Conservation (phyloP, 805 yeast genomes). For the Yarrowia sp. region DNA sequence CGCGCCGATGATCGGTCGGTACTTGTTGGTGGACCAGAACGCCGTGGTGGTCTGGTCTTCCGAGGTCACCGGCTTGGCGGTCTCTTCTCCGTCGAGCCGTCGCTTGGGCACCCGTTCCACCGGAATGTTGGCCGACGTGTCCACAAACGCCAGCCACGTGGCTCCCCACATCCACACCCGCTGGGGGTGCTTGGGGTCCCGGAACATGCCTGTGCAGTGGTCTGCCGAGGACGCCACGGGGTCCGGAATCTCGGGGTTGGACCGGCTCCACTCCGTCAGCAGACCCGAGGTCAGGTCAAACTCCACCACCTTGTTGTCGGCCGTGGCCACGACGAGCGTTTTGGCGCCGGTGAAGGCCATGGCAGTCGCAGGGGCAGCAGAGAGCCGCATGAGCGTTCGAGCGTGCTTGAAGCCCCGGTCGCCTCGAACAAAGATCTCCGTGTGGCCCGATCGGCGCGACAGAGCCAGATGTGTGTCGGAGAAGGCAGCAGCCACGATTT, state of each 20-base stretch:
- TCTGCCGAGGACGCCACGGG: constrained; percentile 65
- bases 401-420: constrained; percentile 46
- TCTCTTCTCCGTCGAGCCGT: constrained; percentile 55
- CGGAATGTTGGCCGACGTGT: constrained; percentile 65
- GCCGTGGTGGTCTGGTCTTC: constrained; percentile 47
- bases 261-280: constrained; percentile 77
- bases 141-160: constrained; percentile 79
- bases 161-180: constrained; percentile 88
- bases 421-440: constrained; percentile 57
- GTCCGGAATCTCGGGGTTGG: constrained; percentile 78
- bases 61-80: constrained; percentile 46
- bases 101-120: constrained; percentile 51
- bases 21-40: constrained; percentile 79
- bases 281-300: constrained; percentile 55
- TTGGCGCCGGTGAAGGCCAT: constrained; percentile 60
- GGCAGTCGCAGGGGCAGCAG: constrained; percentile 62
- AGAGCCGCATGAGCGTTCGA: constrained; percentile 24
- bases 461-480: constrained; percentile 59
- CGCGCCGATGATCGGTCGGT: constrained; percentile 72
- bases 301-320: constrained; percentile 78
- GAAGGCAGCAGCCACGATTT: constrained; percentile 58
- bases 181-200: constrained; percentile 51
- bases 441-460: constrained; percentile 68
- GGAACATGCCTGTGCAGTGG: constrained; percentile 75
- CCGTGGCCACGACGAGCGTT: constrained; percentile 68